Base-by-base conservation (phyloP, 2,329 filamentous ascomycete species). In the Tolypocladium amazonense region DNA sequence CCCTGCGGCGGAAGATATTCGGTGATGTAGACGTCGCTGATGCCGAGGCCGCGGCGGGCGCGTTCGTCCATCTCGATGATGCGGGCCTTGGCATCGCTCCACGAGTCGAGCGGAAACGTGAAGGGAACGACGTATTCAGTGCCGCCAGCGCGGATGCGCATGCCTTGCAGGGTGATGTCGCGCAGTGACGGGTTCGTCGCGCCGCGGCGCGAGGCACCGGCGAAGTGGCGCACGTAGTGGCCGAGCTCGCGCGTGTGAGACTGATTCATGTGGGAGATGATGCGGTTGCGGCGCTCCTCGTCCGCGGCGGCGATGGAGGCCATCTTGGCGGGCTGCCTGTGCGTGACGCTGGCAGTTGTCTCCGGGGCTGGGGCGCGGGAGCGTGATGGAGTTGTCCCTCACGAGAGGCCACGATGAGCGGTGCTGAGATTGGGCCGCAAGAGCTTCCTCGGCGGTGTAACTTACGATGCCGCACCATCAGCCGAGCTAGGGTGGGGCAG, bases 231-330 rank as follows among this genome's bases (percentile, higher is more conserved):
- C n/a, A 95, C 83, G 74, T 92, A 96, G 69, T 88, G 81, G 60
- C 82, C 77, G 56, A 96, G 84, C 60, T 90, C 90, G 66, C 84
- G 81, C 57, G 81, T 77, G 75, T 96, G 93, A 73, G 93, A 88
- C 52, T 78, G 77, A 76, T 97, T 96, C 90, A 97, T 94, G 78
- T 97, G 92, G 39, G 79, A 79, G 69, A 93, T 83, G 72, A 77
- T 77, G 65, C 75, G 73, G 45, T 66, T 64, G 55, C 70, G 73
- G 60, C 69, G 65, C 41, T 66, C 67, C 56, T 66, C 67, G 27
- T 72, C 70, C n/a, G 65, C 56, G 23, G 65, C 64, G 18, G 64
- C 59, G 38, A 54, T 38, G 39, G 58, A 50, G 20, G 62, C 45
- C 69, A 70, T 71, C 57, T 45, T 53, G 30, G 30, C 50, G 25